Evolutionary conservation across 2,329 filamentous ascomycete genomes (phyloP).

Genomic region (Zasmidium angulare): DNA sequence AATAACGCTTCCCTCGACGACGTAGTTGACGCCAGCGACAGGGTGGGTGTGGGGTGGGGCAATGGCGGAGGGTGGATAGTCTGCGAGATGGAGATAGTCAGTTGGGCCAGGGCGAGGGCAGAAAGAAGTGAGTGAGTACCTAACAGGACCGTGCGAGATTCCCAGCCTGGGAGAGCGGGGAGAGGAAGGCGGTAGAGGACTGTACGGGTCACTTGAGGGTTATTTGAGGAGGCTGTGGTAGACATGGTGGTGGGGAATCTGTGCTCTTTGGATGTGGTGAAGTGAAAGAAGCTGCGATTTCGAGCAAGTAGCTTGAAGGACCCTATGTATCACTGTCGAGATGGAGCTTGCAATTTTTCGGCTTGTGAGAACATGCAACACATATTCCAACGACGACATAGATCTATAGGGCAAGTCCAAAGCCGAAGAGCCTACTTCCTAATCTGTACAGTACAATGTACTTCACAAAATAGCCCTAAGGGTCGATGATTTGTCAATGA

Average conservation of each 20-base stretch:
- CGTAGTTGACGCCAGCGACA: not conserved
- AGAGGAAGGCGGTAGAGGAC: constrained; percentile 3
- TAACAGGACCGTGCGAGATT: not conserved
- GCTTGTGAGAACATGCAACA: no score
- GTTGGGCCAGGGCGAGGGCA: not conserved
- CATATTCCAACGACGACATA: no score
- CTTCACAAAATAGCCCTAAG: no score
- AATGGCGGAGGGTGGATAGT: constrained; percentile 3
- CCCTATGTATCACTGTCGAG: no score
- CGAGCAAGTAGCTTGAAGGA: no score
- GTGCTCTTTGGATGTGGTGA: not conserved
- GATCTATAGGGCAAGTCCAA: no score
- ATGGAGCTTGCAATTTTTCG: no score
- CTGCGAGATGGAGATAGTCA: not conserved
- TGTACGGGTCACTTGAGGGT: not conserved
- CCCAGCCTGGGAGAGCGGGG: constrained; percentile 7
- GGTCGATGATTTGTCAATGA: no score
- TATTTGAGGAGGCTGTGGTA: not conserved
- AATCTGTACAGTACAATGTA: no score
- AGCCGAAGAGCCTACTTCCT: no score
- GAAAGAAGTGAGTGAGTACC: not conserved
- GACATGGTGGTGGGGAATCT: not conserved
- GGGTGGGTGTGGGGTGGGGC: constrained; percentile 7
- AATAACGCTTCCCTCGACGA: not conserved
- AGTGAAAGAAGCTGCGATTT: no score